Evolutionary conservation across 805 yeast genomes (phyloP).

Genomic region (Wickerhamiella kurtzmanii): DNA sequence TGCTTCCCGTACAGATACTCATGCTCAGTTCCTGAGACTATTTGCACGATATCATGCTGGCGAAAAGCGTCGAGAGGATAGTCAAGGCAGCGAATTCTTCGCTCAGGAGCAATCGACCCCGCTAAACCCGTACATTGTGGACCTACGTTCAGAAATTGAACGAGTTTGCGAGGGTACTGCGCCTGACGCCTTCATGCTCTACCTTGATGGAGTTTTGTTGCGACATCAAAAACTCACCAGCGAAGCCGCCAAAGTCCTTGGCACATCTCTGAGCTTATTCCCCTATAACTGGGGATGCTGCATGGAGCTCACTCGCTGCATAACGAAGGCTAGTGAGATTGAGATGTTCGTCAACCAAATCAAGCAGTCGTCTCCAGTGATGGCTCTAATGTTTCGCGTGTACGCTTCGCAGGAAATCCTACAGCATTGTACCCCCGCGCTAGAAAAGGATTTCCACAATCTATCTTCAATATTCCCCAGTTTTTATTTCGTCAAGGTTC

Average conservation of each 20-base stretch:
- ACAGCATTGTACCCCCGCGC: constrained; percentile 33
- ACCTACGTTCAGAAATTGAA: constrained; percentile 32
- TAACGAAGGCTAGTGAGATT: constrained; percentile 25
- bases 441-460: constrained; percentile 37
- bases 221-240: constrained; percentile 46
- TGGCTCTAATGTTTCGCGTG: constrained; percentile 49
- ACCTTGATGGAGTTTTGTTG: constrained; percentile 56
- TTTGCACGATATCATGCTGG: constrained; percentile 63
- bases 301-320: constrained; percentile 58
- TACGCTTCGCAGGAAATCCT: constrained; percentile 59
- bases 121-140: constrained; percentile 24
- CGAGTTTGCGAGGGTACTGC: constrained; percentile 13
- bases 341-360: constrained; percentile 5
- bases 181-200: constrained; percentile 44
- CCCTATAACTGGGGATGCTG: constrained; percentile 94
- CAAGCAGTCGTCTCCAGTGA: constrained; percentile 16
- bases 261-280: constrained; percentile 47
- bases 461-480: constrained; percentile 50
- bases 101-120: constrained; percentile 14
- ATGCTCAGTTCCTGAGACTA: constrained; percentile 40
- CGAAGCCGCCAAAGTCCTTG: constrained; percentile 47
- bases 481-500: constrained; percentile 62
- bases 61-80: constrained; percentile 63
- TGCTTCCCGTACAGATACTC: constrained; percentile 27
- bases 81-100: constrained; percentile 49